Conservation (phyloP, 139 green algal genomes). For the Zygnema circumcarinatum region DNA sequence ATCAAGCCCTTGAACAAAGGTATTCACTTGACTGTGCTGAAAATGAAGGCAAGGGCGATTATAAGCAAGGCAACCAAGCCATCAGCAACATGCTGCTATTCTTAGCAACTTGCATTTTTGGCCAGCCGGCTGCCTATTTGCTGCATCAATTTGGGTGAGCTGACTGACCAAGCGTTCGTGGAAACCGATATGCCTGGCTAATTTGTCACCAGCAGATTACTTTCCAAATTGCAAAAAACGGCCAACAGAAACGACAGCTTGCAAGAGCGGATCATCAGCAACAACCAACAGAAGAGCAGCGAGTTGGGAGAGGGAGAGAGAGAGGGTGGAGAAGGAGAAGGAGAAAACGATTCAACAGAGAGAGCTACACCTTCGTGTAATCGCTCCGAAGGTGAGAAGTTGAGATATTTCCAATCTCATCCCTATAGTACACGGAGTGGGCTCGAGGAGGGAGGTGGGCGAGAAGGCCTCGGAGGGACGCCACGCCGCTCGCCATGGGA, state of each 20-base stretch:
- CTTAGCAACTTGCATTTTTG: neutral
- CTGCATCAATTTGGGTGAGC: slow-evolving; percentile 17
- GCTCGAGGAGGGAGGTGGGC: slow-evolving; percentile 70
- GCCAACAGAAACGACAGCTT: too few species aligned
- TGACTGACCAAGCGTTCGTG: slow-evolving; percentile 10
- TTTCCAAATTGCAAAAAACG: too few species aligned
- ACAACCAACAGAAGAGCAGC: neutral
- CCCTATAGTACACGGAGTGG: slow-evolving; percentile 80
- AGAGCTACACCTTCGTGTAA: neutral
- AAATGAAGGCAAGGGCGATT: too few species aligned
- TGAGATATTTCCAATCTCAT: slow-evolving; percentile 92
- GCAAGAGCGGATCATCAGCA: too few species aligned
- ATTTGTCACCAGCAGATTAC: slow-evolving; percentile 16
- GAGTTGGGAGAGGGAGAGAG: neutral
- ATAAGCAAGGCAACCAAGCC: slow-evolving; percentile 5
- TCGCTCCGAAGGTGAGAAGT: slow-evolving; percentile 64
- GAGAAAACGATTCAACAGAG: neutral
- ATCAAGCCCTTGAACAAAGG: too few species aligned
- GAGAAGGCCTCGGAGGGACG: slow-evolving; percentile 62
- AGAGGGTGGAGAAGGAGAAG: neutral
- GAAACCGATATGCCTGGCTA: neutral
- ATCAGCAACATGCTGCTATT: slow-evolving; percentile 7
- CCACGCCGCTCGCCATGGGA: slow-evolving; percentile 24
- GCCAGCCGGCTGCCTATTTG: neutral
- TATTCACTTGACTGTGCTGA: too few species aligned